Percentiles rank a stretch among this genome's conserved stretches.
phyloP scores from a whole-genome alignment of 139 green algal genomes.

The Chloropicon primus region DNA sequence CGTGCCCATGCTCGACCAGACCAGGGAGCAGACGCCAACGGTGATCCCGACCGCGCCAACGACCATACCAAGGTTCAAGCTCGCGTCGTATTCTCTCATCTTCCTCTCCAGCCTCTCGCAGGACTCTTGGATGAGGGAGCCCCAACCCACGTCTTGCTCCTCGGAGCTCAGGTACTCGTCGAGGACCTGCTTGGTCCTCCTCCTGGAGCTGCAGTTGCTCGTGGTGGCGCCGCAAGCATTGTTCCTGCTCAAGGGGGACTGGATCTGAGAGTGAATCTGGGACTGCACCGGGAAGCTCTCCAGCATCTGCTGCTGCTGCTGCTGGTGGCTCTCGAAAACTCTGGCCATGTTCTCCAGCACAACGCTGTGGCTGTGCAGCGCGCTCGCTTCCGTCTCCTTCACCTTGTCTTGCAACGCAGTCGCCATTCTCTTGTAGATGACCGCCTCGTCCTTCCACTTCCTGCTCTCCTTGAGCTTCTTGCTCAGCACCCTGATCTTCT shows the following conservation, averaged over 20 bases:
- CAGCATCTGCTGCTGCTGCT: neutral
- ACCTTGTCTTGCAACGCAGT: neutral
- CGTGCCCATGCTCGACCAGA: neutral
- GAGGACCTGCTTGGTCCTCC: neutral
- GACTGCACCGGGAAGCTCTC: neutral
- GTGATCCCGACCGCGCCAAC: neutral
- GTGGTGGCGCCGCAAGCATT: neutral
- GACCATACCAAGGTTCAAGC: neutral
- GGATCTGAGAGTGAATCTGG: neutral
- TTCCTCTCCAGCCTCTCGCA: neutral
- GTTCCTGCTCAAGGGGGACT: neutral
- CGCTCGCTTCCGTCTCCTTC: neutral
- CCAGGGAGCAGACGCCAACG: neutral
- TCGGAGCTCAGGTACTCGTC: neutral
- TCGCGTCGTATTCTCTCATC: neutral
- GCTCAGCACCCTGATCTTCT: neutral
- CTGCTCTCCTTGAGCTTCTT: neutral
- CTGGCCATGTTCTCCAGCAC: neutral
- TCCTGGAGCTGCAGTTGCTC: neutral
- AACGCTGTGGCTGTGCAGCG: neutral
- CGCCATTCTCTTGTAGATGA: neutral
- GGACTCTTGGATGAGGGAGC: neutral
- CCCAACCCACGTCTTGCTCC: neutral
- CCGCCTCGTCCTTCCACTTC: neutral
- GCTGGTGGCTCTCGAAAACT: neutral